Evolutionary conservation across 2,329 filamentous ascomycete genomes (phyloP).

Genomic region (Zopfia rhizophila): DNA sequence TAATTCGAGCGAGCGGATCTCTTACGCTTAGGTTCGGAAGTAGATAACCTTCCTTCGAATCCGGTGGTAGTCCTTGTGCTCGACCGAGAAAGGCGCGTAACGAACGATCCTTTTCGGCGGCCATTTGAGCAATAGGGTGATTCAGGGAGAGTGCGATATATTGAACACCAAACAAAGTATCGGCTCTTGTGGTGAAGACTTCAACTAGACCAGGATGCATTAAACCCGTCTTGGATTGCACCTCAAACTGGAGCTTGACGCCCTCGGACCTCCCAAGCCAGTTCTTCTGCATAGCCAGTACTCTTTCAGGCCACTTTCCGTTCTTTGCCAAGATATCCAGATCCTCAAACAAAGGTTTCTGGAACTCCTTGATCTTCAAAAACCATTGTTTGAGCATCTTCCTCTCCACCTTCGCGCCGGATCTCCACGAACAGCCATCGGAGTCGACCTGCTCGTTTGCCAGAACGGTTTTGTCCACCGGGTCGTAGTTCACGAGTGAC

Average conservation of each 20-base stretch:
- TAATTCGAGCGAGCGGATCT: constrained; percentile 62
- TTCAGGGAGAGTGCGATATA: constrained; percentile 81
- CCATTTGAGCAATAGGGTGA: constrained; percentile 73
- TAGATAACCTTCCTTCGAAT: constrained; percentile 72
- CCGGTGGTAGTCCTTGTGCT: constrained; percentile 63
- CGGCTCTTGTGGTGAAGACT: constrained; percentile 85
- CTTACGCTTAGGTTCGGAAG: constrained; percentile 59
- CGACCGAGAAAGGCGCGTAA: constrained; percentile 74
- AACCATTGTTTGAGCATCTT: constrained; percentile 88
- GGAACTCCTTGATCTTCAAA: constrained; percentile 82
- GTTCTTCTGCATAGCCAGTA: constrained; percentile 84
- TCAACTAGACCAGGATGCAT: constrained; percentile 65
- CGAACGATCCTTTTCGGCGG: constrained; percentile 69
- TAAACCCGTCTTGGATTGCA: constrained; percentile 56
- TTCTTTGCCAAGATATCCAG: constrained; percentile 72
- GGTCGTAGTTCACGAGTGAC: constrained; percentile 89
- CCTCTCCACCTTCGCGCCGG: constrained; percentile 85
- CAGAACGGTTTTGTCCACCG: constrained; percentile 86
- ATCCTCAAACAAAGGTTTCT: constrained; percentile 76
- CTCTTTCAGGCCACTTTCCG: constrained; percentile 82
- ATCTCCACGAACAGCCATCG: constrained; percentile 86
- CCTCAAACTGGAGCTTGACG: constrained; percentile 75
- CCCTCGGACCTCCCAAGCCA: constrained; percentile 87
- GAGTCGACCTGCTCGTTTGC: constrained; percentile 95
- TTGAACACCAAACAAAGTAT: constrained; percentile 88